Percentiles rank a stretch among this genome's conserved stretches.
phyloP scores from a whole-genome alignment of 2,329 filamentous ascomycete genomes.

The Colletotrichum tamarilloi region DNA sequence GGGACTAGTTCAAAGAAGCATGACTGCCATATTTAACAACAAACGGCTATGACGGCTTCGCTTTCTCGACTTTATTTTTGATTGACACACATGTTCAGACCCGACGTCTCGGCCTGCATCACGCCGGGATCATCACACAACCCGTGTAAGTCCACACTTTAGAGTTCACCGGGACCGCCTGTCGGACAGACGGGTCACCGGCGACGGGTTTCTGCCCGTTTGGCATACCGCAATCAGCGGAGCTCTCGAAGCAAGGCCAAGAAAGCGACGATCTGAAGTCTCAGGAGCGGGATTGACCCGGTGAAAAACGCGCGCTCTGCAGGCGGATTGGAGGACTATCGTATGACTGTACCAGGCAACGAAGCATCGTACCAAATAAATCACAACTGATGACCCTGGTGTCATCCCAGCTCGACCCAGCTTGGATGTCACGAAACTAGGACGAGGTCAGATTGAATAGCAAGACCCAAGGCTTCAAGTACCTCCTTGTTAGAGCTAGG shows the following conservation, averaged over 20 bases:
- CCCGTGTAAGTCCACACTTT: conserved; percentile 9
- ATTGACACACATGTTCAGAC: not conserved
- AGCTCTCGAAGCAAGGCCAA: not conserved
- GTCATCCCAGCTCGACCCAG: not conserved
- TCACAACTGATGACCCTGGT: not conserved
- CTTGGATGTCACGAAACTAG: not conserved
- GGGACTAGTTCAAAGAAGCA: not conserved
- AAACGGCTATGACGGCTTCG: not conserved
- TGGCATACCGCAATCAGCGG: not conserved
- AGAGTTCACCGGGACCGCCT: conserved; percentile 21
- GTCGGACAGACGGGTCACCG: not conserved
- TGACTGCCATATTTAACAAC: not conserved
- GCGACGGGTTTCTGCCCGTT: not conserved
- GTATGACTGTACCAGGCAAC: not conserved
- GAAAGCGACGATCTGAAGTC: not conserved
- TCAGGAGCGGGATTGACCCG: not conserved
- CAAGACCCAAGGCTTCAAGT: not conserved
- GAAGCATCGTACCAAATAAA: not conserved
- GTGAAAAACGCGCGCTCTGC: not conserved
- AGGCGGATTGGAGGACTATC: not conserved
- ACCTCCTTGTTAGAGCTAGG: not conserved
- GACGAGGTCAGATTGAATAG: not conserved
- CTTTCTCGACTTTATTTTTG: not conserved
- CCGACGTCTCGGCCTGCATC: conserved; percentile 13
- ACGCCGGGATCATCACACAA: conserved; percentile 5